Conservation (phyloP, 2,329 filamentous ascomycete genomes). For the Aspergillus fijiensis region DNA sequence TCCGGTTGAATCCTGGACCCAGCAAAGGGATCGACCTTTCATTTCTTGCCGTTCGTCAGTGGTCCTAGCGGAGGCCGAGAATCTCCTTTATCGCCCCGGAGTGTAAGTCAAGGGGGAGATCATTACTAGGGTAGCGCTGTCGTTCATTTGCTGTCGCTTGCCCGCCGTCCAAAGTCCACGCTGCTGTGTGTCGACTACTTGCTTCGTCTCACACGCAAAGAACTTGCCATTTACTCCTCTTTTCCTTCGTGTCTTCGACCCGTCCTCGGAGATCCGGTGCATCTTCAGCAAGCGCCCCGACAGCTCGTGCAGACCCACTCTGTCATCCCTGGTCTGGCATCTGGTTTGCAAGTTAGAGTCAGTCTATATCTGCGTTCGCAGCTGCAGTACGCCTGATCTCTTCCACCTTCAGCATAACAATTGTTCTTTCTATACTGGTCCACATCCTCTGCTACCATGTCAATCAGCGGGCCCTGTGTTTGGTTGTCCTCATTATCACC, state of each 20-base stretch:
- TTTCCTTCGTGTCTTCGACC: slow-evolving; percentile 18
- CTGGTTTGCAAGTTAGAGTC: slow-evolving; percentile 7
- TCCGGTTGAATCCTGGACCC: slow-evolving; percentile 19
- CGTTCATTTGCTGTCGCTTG: slow-evolving; percentile 11
- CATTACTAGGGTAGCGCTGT: slow-evolving; percentile 5
- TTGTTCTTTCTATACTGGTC: slow-evolving; percentile 8
- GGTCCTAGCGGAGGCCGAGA: slow-evolving; percentile 17
- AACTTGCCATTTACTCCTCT: slow-evolving; percentile 18
- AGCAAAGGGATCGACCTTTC: slow-evolving; percentile 21
- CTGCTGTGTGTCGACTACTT: slow-evolving; percentile 4
- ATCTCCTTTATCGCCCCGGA: slow-evolving; percentile 17
- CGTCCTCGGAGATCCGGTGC: slow-evolving; percentile 23
- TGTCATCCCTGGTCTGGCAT: slow-evolving; percentile 20
- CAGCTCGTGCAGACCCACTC: slow-evolving; percentile 30
- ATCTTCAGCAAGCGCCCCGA: slow-evolving; percentile 30
- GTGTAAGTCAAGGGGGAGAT: slow-evolving; percentile 11
- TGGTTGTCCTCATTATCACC: slow-evolving; percentile 36
- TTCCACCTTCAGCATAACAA: neutral
- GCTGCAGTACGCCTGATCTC: neutral
- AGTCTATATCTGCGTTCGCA: slow-evolving; percentile 1
- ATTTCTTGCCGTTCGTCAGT: slow-evolving; percentile 17
- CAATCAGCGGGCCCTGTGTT: slow-evolving; percentile 39
- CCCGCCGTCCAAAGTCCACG: slow-evolving; percentile 3
- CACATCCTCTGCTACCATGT: slow-evolving; percentile 28
- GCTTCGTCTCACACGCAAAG: slow-evolving; percentile 4